Base-by-base conservation (phyloP, 2,329 filamentous ascomycete species). In the Fusarium sp. region DNA sequence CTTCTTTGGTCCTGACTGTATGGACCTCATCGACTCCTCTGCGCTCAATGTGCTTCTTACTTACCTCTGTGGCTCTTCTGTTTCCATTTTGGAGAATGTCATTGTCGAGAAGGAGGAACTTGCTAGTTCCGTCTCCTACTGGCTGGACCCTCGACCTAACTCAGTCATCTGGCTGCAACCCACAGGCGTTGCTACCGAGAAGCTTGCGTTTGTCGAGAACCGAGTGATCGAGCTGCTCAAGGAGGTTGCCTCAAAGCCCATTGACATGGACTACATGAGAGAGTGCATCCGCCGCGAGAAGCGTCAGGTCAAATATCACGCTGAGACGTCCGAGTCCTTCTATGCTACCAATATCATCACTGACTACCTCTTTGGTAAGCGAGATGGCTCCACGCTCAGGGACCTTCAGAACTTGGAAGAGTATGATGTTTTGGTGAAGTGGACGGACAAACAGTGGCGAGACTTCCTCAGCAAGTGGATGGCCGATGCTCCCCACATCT, bases 61-160 rank as follows among this genome's bases (percentile, higher is more conserved):
- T 3, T 99, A 98, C 75, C 88, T 99, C 18, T 94, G 93, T 67
- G 96, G 95, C 7, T 98, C 96, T 1, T 97, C 97, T 1, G 94
- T 97, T 4, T 95, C 95, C 1, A 85, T 99, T 2, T 84, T 99
- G 7, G 95, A 98, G 76, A 98, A 98, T 72, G 87, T 90, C 18
- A 87, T 99, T 64, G 96, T 99, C 3, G 96, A 99, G 77, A 94
- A 91, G 73, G 95, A 98, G 79, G 92, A 97, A 72, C 87, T 98
- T 45, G 93, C 94, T 5, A 98, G 94, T 80, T 93, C 91, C 8
- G 90, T 98, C 13, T 90, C 90, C 49, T 94, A 92, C 78, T 91
- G 88, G 78, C 91, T 89, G 73, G 94, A 98, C 68, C 87, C 90
- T 26, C 89, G 95, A 49, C 94, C 95, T 4, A 91, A 93, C 69